Evolutionary conservation across 2,329 filamentous ascomycete species (phyloP), one percentile per base, ranked within the genome.

Genomic region (Fusarium staphyleae): DNA sequence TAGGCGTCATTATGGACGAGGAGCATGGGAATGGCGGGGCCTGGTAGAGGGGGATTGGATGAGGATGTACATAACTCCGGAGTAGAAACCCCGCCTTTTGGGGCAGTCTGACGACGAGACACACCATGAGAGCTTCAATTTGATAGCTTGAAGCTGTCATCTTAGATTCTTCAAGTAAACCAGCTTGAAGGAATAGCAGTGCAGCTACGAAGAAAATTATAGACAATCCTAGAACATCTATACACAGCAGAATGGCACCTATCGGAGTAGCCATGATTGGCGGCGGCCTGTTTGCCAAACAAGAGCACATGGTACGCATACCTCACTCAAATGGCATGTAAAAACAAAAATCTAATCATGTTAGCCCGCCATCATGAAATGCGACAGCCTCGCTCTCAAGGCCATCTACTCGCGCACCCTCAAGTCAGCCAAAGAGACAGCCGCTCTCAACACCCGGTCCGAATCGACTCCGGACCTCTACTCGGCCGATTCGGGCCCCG

Each of bases 401-500:
- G 85, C 86, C 16, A 77, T 88, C 60, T 90, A 87, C 73, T 88
- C 86, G 3, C 83, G 87, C 45, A 84, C 83, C 10, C 77, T 83
- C 43, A 72, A 76, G 14, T 85, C 85, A 1, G 86, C 85, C n/a
- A 67, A 81, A 57, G 70, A 68, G 12, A 72, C 79, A 3, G 73
- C 74, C 13, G 69, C 72, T 2, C 74, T 78, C 15, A 70, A 76
- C 15, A 68, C 68, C 60, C 66, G 70, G 24, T 33, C 65, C 53
- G 48, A 49, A 49, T 43, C 63, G 3, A 34, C 52, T 5, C 69
- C 75, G 1, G 81, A 82, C 19, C 69, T 86, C 48, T 89, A 88
- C 75, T 83, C 80, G 54, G 80, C 83, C 54, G 82, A 83, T 66
- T 76, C 78, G 10, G 73, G 74, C 4, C 62, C 72, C 3, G 79